Evolutionary conservation across 148 eudicot species (phyloP), one percentile per base, ranked within the genome.

Genomic region (Vaccinium myrtillus): DNA sequence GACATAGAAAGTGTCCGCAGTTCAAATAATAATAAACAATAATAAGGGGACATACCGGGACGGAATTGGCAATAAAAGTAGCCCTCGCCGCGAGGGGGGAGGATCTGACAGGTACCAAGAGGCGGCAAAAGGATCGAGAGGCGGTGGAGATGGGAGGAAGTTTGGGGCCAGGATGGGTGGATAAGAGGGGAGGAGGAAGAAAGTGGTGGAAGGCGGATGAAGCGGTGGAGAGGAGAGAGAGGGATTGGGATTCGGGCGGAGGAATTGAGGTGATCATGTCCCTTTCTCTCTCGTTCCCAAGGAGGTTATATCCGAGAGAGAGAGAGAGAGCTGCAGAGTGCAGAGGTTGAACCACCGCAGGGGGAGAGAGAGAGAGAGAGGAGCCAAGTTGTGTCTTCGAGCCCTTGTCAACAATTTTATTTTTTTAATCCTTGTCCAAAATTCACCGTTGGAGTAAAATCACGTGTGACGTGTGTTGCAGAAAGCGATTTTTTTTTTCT

Each of bases 261-360:
- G 85, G 46, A 63, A 84, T 85, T 13, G 91, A 89, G 69, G 89
- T 59, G 32, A 65, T 87, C 95, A 93, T 92, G 63, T 6, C 59
- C 16, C 59, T 15, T n/a, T 58, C 63, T 58, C 65, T 21, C 65
- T 19, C 65, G 65, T 19, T 59, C 21, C 63, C 65, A 19, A 58
- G 65, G n/a, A 18, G n/a, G 19, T 8, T 1, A 8, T 19, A 58
- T n/a, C 56, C 1, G 56, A 53, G 55, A 53, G 55, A 2, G 55
- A 53, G 55, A 32, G 36, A 43, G 5, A 43, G 46, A 39, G 46
- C 6, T 43, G 46, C 46, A 4, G 46, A 43, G 46, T 6, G 46
- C 5, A 4, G 46, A 43, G 46, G 6, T 43, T 43, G 46, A 43
- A 43, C 46, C 46, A 43, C 46, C 46, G 46, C 46, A 43, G 46